Base-by-base conservation (phyloP, 2,329 filamentous ascomycete species). In the Fusarium foetens region DNA sequence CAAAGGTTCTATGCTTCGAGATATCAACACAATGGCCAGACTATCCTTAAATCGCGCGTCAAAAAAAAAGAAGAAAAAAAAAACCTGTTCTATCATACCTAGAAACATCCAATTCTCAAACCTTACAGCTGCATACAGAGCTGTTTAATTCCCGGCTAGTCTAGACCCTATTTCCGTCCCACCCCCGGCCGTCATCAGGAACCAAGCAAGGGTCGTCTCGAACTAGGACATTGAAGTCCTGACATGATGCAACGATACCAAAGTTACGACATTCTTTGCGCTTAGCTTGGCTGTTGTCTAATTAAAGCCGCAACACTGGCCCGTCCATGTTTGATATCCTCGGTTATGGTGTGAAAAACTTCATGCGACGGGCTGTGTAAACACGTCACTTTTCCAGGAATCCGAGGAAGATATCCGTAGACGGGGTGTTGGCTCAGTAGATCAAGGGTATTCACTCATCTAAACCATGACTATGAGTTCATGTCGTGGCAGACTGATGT, bases 141-240 rank as follows among this genome's bases (percentile, higher is more conserved):
- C 42, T 63, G 39, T 41, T 31, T 35, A 35, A 42, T 52, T 16
- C 46, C 48, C 31, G 49, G 23, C 38, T 52, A 51, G 64, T 33
- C 35, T 41, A 36, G 31, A 35, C 29, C 48, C 58, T 57, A 65
- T 60, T 53, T 38, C 54, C 46, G 51, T 46, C 54, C 53, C 39
- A 45, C 46, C 48, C 70, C 62, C 55, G 45, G 54, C 45, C 66
- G 27, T 68, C 29, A 42, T 38, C 70, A 68, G 70, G 63, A 70
- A 71, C 62, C 62, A 63, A 63, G 46, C 70, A 72, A 63, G 70
- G 70, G 54, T 64, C 33, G n/a, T 54, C 51, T 68, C 42, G 31
- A 51, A 55, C 70, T 73, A 73, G 70, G 70, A 73, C 61, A 73
- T 73, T 71, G 66, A 73, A 71, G 57, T 73, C 70, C 70, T 68